Base-by-base conservation (phyloP, 164 flowering plant genomes). In the Chimonanthus praecox region DNA sequence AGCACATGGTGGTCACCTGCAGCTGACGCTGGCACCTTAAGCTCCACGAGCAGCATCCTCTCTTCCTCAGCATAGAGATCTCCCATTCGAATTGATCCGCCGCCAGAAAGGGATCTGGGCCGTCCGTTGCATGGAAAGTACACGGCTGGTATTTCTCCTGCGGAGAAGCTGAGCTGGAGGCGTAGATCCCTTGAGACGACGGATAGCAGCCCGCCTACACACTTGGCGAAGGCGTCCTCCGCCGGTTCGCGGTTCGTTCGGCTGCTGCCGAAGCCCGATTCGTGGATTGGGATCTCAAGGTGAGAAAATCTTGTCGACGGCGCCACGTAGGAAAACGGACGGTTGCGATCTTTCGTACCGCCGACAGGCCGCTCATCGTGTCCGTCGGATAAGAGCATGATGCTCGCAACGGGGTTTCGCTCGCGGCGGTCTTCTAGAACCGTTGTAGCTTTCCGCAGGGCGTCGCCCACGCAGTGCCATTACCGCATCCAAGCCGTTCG, bases 51-150 rank as follows among this genome's bases (percentile, higher is more conserved):
- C 4, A 92, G 47, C 73, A 92, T 96, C 71, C 88, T 82, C 77
- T 95, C 98, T 67, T 95, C 98, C 77, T 89, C 96, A 8, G 96
- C 94, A 82, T 90, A 91, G 15, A 92, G 71, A 75, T 94, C 92
- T 2, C 98, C 97, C 1, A 95, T 80, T 69, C 86, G 84, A 6
- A 90, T 69, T 3, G 86, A 79, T 3, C 47, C 2, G 79, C 81
- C 4, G 90, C 79, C 47, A 20, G 81, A 80, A 10, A 87, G 72
- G n/a, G 76, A 75, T 3, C 81, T 69, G 2, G 92, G 92, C 70
- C 85, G 80, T 1, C 84, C 92, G 16, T 63, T 74, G 68, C 80
- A 77, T 0, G 88, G 77, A 54, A 54, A 33, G 64, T 95, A 95
- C 0, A 90, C 89, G 49, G 90, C 97, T 5, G 83, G 4, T 66